phyloP scores from a whole-genome alignment of 176 grass and related monocot species.

The Raddia distichophylla region DNA sequence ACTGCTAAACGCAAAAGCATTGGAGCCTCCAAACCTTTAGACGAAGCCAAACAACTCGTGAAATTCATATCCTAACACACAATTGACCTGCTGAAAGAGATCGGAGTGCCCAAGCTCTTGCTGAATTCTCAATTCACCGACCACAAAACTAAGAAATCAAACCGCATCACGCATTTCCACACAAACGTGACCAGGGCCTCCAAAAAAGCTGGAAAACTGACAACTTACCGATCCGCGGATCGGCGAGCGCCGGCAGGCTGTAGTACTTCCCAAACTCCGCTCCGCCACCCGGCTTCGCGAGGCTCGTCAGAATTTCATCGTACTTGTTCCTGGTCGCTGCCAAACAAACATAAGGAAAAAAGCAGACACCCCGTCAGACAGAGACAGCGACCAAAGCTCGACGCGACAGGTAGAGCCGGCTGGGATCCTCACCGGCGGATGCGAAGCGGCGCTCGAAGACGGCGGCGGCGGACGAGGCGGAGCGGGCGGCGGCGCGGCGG shows the following conservation, averaged over 20 bases:
- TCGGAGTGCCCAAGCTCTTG: not conserved
- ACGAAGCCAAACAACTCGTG: not conserved
- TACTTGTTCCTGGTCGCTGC: slow-evolving; percentile 83
- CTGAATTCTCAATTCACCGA: slow-evolving; percentile 4
- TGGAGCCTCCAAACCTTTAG: not conserved
- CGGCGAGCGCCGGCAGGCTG: slow-evolving; percentile 78
- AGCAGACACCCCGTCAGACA: slow-evolving; percentile 23
- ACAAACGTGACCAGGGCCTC: not conserved
- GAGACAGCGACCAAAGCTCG: not conserved
- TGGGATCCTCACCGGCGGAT: slow-evolving; percentile 56
- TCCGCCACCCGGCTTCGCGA: slow-evolving; percentile 72
- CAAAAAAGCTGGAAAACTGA: not conserved
- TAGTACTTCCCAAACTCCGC: slow-evolving; percentile 87
- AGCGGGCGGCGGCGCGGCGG: slow-evolving; percentile 48
- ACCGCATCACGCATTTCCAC: not conserved
- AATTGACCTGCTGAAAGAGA: slow-evolving; percentile 8
- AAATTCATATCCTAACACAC: not conserved
- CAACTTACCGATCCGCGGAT: slow-evolving; percentile 80
- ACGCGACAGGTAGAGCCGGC: not conserved
- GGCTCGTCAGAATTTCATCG: slow-evolving; percentile 74
- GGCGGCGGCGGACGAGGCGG: slow-evolving; percentile 49
- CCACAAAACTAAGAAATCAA: not conserved
- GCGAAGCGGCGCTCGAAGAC: slow-evolving; percentile 79
- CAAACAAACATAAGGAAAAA: not conserved
- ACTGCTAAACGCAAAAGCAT: not conserved